phyloP scores from a whole-genome alignment of 768 basidiomycete genomes.

The Lentinula sp. region DNA sequence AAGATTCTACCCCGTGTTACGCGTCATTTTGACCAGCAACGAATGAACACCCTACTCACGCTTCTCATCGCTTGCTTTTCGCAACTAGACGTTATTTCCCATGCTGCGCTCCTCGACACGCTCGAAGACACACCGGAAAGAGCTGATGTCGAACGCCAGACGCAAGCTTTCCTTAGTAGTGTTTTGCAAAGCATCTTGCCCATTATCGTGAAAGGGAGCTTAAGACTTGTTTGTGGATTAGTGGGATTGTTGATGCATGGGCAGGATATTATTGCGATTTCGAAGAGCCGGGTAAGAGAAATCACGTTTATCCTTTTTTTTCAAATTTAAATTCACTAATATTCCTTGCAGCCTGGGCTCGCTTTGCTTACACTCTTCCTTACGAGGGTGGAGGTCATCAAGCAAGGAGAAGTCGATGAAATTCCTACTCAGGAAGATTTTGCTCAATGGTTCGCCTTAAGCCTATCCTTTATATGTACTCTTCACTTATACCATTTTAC shows the following conservation, averaged over 20 bases:
- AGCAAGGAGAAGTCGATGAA: conserved; percentile 62
- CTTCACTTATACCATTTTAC: background rate
- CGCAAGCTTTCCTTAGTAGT: conserved; percentile 80
- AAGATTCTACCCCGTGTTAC: conserved; percentile 84
- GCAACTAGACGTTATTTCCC: conserved; percentile 85
- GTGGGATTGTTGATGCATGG: conserved; percentile 78
- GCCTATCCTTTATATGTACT: background rate
- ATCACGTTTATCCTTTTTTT: background rate
- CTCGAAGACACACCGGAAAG: conserved; percentile 56
- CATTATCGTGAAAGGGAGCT: conserved; percentile 69
- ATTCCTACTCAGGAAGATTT: conserved; percentile 66
- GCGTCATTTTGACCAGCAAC: conserved; percentile 71
- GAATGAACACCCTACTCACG: conserved; percentile 83
- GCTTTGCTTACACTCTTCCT: conserved; percentile 87
- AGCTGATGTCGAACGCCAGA: conserved; percentile 78
- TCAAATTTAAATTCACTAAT: background rate
- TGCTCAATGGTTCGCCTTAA: conserved; percentile 53
- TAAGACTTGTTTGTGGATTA: conserved; percentile 82
- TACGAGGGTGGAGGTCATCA: conserved; percentile 89
- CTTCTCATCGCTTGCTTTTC: conserved; percentile 91
- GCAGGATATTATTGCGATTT: conserved; percentile 65
- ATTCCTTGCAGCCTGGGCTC: conserved; percentile 67
- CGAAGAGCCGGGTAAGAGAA: conserved; percentile 69
- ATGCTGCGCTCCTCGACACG: conserved; percentile 68
- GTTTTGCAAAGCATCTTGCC: conserved; percentile 85